Evolutionary conservation across 768 basidiomycete genomes (phyloP).

Genomic region (Suillus plorans): DNA sequence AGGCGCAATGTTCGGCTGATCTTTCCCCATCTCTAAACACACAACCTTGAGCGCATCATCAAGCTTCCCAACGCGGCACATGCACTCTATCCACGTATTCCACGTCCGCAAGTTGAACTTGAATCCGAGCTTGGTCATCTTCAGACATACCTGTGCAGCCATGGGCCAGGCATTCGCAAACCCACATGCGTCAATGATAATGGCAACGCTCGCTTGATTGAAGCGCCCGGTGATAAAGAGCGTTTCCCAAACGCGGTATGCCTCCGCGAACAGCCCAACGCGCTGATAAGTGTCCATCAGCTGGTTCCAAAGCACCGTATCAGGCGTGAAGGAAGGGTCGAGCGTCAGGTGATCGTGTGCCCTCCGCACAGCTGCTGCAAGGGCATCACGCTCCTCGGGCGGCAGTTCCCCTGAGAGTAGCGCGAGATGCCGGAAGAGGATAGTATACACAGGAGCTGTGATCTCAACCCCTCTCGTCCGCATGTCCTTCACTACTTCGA

Average conservation of each 20-base stretch:
- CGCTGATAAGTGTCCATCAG: conserved; percentile 89
- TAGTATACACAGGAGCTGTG: conserved; percentile 62
- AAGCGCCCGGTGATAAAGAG: conserved; percentile 59
- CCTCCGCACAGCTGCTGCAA: conserved; percentile 54
- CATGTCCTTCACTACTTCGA: conserved; percentile 83
- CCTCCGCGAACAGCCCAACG: conserved; percentile 67
- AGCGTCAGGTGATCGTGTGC: conserved; percentile 78
- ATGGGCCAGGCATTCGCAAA: conserved; percentile 49
- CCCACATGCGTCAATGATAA: conserved; percentile 85
- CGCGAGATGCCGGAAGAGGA: conserved; percentile 59
- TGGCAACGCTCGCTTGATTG: conserved; percentile 68
- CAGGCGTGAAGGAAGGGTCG: conserved; percentile 74
- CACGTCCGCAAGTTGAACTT: conserved; percentile 66
- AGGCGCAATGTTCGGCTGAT: conserved; percentile 43
- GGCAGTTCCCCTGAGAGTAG: conserved; percentile 37
- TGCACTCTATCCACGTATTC: conserved; percentile 82
- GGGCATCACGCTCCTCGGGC: conserved; percentile 25
- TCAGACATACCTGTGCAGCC: conserved; percentile 55
- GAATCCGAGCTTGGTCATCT: conserved; percentile 50
- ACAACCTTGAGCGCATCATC: conserved; percentile 67
- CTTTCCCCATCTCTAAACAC: conserved; percentile 62
- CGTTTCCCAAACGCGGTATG: conserved; percentile 79
- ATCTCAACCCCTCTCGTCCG: conserved; percentile 57
- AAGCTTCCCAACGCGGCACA: conserved; percentile 69
- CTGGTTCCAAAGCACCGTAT: conserved; percentile 72